Percentiles rank a stretch among this genome's conserved stretches.
Conservation (phyloP, 2,329 filamentous ascomycete species). For the Orbilia quercus region DNA sequence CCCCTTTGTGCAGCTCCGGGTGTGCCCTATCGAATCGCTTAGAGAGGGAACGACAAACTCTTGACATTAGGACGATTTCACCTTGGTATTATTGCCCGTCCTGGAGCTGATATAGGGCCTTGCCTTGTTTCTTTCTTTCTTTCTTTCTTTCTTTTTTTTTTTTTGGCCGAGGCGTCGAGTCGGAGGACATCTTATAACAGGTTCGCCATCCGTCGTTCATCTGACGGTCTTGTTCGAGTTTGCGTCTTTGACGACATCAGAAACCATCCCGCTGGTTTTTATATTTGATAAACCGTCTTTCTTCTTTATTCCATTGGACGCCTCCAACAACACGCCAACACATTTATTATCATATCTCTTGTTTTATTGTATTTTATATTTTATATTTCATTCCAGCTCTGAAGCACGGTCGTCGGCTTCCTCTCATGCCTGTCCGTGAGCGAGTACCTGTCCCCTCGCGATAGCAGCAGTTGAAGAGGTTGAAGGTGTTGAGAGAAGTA, state of each 20-base stretch:
- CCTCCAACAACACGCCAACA: conserved; percentile 54
- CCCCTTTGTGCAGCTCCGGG: conserved; percentile 55
- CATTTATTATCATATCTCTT: conserved; percentile 5
- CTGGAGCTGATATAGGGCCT: conserved; percentile 29
- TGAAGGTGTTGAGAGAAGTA: conserved; percentile 7
- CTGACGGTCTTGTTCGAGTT: conserved; percentile 14
- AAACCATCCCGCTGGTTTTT: neutral
- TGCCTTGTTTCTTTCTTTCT: conserved; percentile 32
- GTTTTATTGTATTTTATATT: too few species aligned
- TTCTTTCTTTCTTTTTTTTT: conserved; percentile 28
- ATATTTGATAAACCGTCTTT: neutral
- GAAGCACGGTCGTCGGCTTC: neutral
- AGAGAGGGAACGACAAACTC: conserved; percentile 54
- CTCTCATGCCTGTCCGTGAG: conserved; percentile 50
- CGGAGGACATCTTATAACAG: conserved; percentile 35
- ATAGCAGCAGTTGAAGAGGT: conserved; percentile 34
- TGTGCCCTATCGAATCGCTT: conserved; percentile 57
- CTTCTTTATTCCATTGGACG: conserved; percentile 22
- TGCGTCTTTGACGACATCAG: conserved; percentile 34
- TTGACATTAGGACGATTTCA: conserved; percentile 31
- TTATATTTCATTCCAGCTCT: too few species aligned
- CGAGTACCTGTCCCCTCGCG: conserved; percentile 20
- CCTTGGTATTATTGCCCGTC: conserved; percentile 48
- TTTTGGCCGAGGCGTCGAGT: neutral
- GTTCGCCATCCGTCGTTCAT: conserved; percentile 24